Percentiles rank a stretch among this genome's conserved stretches.
phyloP scores from a whole-genome alignment of 176 grass and related monocot species.

The Lolium rigidum region DNA sequence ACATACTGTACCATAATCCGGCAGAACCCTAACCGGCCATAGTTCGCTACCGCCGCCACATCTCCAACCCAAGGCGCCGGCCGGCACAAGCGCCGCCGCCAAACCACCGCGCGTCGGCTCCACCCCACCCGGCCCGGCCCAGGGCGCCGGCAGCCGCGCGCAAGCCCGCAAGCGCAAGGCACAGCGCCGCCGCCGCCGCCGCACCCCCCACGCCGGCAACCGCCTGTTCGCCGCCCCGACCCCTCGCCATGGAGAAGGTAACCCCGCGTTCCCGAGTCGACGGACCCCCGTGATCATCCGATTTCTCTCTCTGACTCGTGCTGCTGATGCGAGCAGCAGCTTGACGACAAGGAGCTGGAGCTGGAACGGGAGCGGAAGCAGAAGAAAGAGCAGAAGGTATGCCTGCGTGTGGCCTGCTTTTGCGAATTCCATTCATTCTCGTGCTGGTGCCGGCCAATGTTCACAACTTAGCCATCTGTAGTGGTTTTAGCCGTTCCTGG shows the following conservation, averaged over 20 bases:
- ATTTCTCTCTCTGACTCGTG: not conserved
- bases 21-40: too few species aligned
- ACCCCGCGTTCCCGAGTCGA: not conserved
- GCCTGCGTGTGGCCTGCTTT: not conserved
- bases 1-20: too few species aligned
- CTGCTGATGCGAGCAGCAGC: slow-evolving; percentile 15
- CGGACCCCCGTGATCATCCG: not conserved
- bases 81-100: too few species aligned
- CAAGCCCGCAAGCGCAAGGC: too few species aligned
- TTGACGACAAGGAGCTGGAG: slow-evolving; percentile 70
- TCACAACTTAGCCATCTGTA: not conserved
- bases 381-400: slow-evolving; percentile 84
- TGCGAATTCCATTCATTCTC: not conserved
- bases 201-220: too few species aligned
- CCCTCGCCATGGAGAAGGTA: slow-evolving; percentile 20
- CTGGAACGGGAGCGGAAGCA: slow-evolving; percentile 43
- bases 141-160: not conserved
- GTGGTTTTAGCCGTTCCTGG: not conserved
- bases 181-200: too few species aligned
- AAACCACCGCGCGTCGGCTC: too few species aligned
- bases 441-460: not conserved
- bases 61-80: too few species aligned
- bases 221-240: not conserved
- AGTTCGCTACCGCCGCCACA: too few species aligned
- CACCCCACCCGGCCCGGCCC: too few species aligned